phyloP scores from a whole-genome alignment of 2,329 filamentous ascomycete genomes.

The Exophiala calicioides region DNA sequence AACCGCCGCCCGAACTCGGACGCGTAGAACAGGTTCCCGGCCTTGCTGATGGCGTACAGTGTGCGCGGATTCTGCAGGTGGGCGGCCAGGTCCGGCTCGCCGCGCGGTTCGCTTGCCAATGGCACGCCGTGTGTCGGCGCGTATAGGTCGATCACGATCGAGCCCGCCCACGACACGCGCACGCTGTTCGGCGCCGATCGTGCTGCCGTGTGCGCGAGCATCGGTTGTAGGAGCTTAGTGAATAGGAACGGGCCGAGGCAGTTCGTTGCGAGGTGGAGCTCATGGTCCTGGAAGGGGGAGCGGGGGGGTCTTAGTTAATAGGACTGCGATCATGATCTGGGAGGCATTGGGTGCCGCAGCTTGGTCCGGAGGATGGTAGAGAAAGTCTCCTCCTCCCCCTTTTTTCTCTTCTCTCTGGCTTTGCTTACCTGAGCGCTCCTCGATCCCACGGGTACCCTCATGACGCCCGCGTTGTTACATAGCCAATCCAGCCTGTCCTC shows the following conservation, averaged over 20 bases:
- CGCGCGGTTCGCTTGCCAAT: neutral
- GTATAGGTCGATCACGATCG: constrained; percentile 12
- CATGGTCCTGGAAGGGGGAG: constrained; percentile 36
- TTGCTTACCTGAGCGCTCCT: constrained; percentile 26
- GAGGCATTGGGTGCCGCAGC: too few relatives aligned
- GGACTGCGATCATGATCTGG: neutral
- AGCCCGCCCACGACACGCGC: constrained; percentile 35
- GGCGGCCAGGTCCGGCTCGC: constrained; percentile 1
- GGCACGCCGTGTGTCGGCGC: constrained; percentile 5
- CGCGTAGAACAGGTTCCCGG: constrained; percentile 17
- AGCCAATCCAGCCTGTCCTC: neutral
- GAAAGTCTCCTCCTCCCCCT: too few relatives aligned
- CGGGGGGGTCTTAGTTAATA: constrained; percentile 27
- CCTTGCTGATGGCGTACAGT: constrained; percentile 18
- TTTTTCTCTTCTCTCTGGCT: too few relatives aligned
- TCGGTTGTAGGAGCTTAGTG: constrained; percentile 39
- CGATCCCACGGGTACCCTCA: constrained; percentile 30
- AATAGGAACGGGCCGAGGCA: constrained; percentile 40
- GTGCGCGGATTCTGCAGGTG: constrained; percentile 16
- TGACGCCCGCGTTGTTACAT: constrained; percentile 13
- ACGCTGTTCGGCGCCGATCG: constrained; percentile 28
- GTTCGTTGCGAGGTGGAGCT: constrained; percentile 42
- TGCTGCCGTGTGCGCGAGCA: constrained; percentile 34
- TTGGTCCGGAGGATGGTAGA: too few relatives aligned
- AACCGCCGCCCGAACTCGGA: constrained; percentile 29